phyloP scores from a whole-genome alignment of 306 rosid species.

The Prunus mume region DNA sequence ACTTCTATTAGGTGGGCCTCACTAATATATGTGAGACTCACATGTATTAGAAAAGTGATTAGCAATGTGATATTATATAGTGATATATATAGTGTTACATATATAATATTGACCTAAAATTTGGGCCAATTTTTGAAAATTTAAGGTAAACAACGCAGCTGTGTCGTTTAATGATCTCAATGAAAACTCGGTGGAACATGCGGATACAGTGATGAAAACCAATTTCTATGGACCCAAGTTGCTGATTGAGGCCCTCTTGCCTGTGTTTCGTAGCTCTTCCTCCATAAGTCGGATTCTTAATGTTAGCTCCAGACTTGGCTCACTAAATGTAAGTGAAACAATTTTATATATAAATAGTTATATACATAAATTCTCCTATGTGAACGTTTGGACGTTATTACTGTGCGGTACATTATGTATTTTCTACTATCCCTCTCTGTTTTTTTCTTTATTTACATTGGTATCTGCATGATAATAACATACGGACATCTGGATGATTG shows the following conservation, averaged over 20 bases:
- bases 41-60: no score
- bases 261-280: slow-evolving; percentile 54
- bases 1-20: no score
- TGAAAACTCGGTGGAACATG: slow-evolving; percentile 65
- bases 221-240: slow-evolving; percentile 73
- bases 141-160: slow-evolving; percentile 80
- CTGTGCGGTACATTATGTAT: fast-evolving
- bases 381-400: no score
- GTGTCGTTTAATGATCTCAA: slow-evolving; percentile 66
- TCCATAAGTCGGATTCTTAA: slow-evolving; percentile 59
- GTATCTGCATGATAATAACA: no score
- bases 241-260: slow-evolving; percentile 57
- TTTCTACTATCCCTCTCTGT: no score
- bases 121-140: neutral
- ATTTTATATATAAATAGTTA: no score
- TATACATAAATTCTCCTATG: no score
- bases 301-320: slow-evolving; percentile 85
- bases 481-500: no score
- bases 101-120: neutral
- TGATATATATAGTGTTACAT: no score
- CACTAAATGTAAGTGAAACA: slow-evolving; percentile 40
- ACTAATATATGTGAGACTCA: no score
- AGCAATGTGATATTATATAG: no score
- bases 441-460: no score
- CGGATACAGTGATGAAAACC: slow-evolving; percentile 63